Conservation (phyloP, 352 stramenopile genomes). For the Pythium insidiosum region DNA sequence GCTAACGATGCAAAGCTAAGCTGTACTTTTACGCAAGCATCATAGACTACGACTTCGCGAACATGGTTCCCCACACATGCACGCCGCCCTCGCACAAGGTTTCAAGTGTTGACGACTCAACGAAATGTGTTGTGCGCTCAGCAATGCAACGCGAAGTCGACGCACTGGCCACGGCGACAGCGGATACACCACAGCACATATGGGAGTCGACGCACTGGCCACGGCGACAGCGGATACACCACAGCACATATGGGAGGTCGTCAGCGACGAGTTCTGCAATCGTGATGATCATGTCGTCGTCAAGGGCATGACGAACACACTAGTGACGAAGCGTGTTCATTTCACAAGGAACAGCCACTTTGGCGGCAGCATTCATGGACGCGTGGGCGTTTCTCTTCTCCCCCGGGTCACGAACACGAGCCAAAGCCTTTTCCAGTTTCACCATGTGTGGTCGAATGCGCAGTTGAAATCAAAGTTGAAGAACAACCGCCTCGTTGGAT, state of each 20-base stretch:
- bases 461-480: too few relatives aligned
- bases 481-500: too few relatives aligned
- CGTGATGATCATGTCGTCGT: not conserved
- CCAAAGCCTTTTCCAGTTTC: constrained; percentile 16
- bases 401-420: constrained; percentile 1
- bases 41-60: not conserved
- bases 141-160: not conserved
- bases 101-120: not conserved
- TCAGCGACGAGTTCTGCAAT: not conserved
- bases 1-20: too few relatives aligned
- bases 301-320: not conserved
- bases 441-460: constrained; percentile 13
- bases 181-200: not conserved
- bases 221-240: not conserved
- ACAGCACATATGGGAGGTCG: not conserved
- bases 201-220: not conserved
- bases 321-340: not conserved
- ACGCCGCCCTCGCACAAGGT: not conserved
- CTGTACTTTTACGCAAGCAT: not conserved
- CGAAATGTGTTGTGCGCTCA: not conserved
- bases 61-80: not conserved
- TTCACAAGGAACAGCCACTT: not conserved
- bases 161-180: not conserved
- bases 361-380: constrained; percentile 9
- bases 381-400: constrained; percentile 8